Evolutionary conservation across 1,284 basidiomycete genomes (phyloP), one percentile per base, ranked within the genome.

Genomic region (Pholiota adiposa): DNA sequence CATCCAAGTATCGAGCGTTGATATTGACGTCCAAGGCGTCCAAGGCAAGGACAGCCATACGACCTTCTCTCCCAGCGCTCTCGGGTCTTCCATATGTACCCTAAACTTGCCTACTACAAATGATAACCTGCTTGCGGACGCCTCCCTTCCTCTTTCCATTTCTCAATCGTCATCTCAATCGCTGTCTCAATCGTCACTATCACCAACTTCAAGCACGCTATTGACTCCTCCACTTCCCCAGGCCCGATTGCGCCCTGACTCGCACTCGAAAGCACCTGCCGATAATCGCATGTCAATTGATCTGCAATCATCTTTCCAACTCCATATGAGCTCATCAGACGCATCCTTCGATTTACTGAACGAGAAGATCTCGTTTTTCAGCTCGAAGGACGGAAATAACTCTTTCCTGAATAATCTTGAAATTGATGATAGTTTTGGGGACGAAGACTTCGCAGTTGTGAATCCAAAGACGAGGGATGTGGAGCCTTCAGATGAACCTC

Each of bases 291-390:
- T 70, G 23, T 87, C 86, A 2, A 74, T 84, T n/a, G 86, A 88
- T 67, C 74, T 87, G 18, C 79, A 85, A 31, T 72, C 81, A 3
- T 85, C 85, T 0, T 86, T 88, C 70, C 80, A 80, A 44, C 67
- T 86, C 46, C 84, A 87, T 51, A 72, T 87, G 56, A 77, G 79
- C 56, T 82, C 79, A 6, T 75, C 74, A n/a, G 85, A 87, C 8
- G 75, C 79, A 59, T 85, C 83, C 25, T 88, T 88, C 63, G 85
- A 89, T 67, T 67, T 88, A 51, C 66, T 89, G 58, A 87, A 86
- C 65, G 87, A 88, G 70, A 83, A 81, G 62, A 80, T 88, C 48
- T 86, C 85, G 1, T 83, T 88, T 67, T 76, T 86, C 9, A 75
- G 66, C 41, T 63, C 71, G 6, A 70, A 66, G 41, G 67, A 64